phyloP scores from a whole-genome alignment of 2,329 filamentous ascomycete species.

The Pestalotiopsis fici region DNA sequence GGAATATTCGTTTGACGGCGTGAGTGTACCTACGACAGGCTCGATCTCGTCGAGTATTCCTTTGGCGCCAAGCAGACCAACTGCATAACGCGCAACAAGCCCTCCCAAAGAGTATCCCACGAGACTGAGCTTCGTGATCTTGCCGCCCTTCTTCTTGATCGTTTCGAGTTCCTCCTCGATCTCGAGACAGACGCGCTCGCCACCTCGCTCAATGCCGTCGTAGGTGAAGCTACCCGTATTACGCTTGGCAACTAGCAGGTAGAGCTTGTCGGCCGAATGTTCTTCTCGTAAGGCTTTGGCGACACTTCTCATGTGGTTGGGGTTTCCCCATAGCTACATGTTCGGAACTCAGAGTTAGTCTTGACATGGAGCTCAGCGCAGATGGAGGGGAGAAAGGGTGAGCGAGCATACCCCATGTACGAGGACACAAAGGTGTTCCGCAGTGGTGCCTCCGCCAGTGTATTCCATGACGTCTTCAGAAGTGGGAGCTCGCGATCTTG shows the following conservation, averaged over 20 bases:
- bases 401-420: slow-evolving; percentile 68
- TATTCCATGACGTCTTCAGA: slow-evolving; percentile 40
- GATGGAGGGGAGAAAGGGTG: not conserved
- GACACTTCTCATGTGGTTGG: slow-evolving; percentile 69
- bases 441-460: slow-evolving; percentile 52
- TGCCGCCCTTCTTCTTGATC: slow-evolving; percentile 63
- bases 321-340: slow-evolving; percentile 74
- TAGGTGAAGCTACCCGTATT: slow-evolving; percentile 75
- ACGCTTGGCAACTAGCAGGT: slow-evolving; percentile 71
- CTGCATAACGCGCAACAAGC: slow-evolving; percentile 80
- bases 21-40: slow-evolving; percentile 61
- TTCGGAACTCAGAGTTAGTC: slow-evolving; percentile 17
- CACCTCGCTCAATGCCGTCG: slow-evolving; percentile 68
- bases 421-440: slow-evolving; percentile 75
- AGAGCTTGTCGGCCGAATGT: slow-evolving; percentile 62
- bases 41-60: slow-evolving; percentile 78
- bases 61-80: slow-evolving; percentile 80
- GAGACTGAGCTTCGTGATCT: slow-evolving; percentile 80
- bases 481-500: not conserved
- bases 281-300: slow-evolving; percentile 64
- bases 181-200: slow-evolving; percentile 67
- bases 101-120: slow-evolving; percentile 90
- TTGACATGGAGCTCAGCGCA: slow-evolving; percentile 15
- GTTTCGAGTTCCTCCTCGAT: slow-evolving; percentile 64
- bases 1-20: not conserved